phyloP scores from a whole-genome alignment of 2,329 filamentous ascomycete genomes.

The Sporothrix pallida region DNA sequence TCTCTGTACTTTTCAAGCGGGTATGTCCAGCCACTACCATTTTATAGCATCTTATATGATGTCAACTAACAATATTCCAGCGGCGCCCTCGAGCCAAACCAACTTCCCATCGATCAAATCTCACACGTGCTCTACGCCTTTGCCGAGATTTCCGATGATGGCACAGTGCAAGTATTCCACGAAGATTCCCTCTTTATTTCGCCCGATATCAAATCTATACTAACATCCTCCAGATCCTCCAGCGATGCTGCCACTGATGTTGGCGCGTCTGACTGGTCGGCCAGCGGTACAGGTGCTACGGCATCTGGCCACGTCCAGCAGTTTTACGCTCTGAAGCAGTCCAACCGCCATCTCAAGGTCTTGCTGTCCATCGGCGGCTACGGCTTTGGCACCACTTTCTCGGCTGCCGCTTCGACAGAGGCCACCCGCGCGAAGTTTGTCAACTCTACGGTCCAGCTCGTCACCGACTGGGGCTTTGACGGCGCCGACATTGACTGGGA shows the following conservation, averaged over 20 bases:
- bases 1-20: slow-evolving; percentile 62
- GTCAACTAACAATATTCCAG: slow-evolving; percentile 42
- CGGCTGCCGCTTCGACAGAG: slow-evolving; percentile 64
- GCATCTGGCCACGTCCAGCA: slow-evolving; percentile 81
- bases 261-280: not conserved
- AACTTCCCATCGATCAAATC: slow-evolving; percentile 69
- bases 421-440: slow-evolving; percentile 70
- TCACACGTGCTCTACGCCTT: slow-evolving; percentile 75
- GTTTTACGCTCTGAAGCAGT: slow-evolving; percentile 75
- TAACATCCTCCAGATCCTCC: slow-evolving; percentile 33
- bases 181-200: not conserved
- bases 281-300: slow-evolving; percentile 64
- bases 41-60: too few species aligned
- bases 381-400: slow-evolving; percentile 75
- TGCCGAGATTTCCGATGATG: slow-evolving; percentile 53
- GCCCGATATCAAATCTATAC: slow-evolving; percentile 26
- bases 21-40: slow-evolving; percentile 44
- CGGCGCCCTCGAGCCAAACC: slow-evolving; percentile 65
- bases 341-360: slow-evolving; percentile 76
- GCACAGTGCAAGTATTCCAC: slow-evolving; percentile 49
- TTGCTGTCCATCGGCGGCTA: slow-evolving; percentile 84
- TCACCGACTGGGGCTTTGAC: slow-evolving; percentile 70
- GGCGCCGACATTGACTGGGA: slow-evolving; percentile 65
- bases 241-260: slow-evolving; percentile 1
- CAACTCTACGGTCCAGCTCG: slow-evolving; percentile 67